These are phyloP conservation scores for Xylariaceae sp. DNA, from an alignment of 2,329 filamentous ascomycete species.

Conservation along the genomic window DNA sequence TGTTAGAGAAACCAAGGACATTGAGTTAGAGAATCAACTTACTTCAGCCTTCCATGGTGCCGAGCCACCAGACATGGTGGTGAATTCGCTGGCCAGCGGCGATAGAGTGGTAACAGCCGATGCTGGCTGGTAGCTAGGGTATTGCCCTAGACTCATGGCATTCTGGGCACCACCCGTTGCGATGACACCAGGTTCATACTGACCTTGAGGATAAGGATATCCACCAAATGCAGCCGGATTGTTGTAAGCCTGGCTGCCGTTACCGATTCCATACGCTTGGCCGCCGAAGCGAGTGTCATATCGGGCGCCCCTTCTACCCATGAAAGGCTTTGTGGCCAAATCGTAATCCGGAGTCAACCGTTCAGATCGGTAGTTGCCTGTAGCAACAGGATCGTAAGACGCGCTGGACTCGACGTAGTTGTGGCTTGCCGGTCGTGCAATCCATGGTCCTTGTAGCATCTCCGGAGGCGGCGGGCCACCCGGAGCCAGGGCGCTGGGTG, in stretches of 20 bases:
- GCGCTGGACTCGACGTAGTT: constrained; percentile 38
- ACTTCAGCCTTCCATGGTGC: constrained; percentile 53
- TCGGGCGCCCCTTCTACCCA: constrained; percentile 42
- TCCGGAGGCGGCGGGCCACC: constrained; percentile 33
- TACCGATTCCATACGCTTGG: constrained; percentile 24
- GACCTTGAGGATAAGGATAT: constrained; percentile 33
- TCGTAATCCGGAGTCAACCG: constrained; percentile 47
- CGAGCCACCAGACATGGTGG: constrained; percentile 39
- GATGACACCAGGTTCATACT: constrained; percentile 35
- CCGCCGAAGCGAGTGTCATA: constrained; percentile 39
- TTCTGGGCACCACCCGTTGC: constrained; percentile 32
- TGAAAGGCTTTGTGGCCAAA: constrained; percentile 39
- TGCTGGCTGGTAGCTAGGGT: constrained; percentile 26
- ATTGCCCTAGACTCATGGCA: constrained; percentile 33
- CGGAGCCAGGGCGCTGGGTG: constrained; percentile 24
- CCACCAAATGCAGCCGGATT: constrained; percentile 32
- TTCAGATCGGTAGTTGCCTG: constrained; percentile 43
- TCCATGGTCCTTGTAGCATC: constrained; percentile 43
- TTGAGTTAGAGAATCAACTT: constrained; percentile 22
- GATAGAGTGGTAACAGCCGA: constrained; percentile 57
- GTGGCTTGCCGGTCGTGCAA: constrained; percentile 38
- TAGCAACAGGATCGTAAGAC: constrained; percentile 30
- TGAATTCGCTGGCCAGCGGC: constrained; percentile 70
- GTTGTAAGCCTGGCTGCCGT: constrained; percentile 30
- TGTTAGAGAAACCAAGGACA: constrained; percentile 29